Conservation (phyloP, 1,284 basidiomycete species). For the Ceratobasidium sp. region DNA sequence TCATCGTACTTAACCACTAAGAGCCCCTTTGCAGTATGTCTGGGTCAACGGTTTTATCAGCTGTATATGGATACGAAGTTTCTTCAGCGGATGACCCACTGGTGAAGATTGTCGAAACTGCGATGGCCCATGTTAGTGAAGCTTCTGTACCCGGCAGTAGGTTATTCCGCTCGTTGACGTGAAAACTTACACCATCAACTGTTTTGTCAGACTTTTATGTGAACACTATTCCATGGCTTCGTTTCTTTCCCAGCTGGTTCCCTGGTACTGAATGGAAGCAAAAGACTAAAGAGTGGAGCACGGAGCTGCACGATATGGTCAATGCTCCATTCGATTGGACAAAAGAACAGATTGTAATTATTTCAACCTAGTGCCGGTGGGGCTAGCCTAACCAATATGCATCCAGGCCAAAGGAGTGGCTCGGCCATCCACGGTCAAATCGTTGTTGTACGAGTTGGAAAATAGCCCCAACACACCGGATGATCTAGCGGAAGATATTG, state of each 20-base stretch:
- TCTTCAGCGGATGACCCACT: conserved; percentile 26
- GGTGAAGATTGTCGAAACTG: conserved; percentile 15
- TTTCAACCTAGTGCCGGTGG: too few species aligned
- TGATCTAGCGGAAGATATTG: neutral
- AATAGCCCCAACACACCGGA: neutral
- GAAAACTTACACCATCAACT: neutral
- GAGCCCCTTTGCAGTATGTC: neutral
- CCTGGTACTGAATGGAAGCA: too few species aligned
- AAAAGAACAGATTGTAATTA: conserved; percentile 7
- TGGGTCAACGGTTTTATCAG: neutral
- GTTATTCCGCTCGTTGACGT: neutral
- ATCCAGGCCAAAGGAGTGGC: neutral
- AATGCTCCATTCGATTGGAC: conserved; percentile 25
- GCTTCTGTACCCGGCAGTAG: neutral
- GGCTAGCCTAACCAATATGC: too few species aligned
- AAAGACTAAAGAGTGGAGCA: conserved; percentile 11
- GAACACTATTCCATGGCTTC: too few species aligned
- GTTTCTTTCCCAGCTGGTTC: too few species aligned
- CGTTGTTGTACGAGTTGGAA: neutral
- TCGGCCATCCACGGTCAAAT: neutral
- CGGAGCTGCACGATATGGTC: conserved; percentile 19
- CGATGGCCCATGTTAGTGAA: neutral
- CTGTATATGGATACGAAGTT: conserved; percentile 34
- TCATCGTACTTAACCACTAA: too few species aligned
- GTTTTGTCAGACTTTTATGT: too few species aligned